A percentile compares a stretch with the other conserved stretches of the same genome.
These are phyloP conservation scores for Mycena polygramma DNA, from an alignment of 768 basidiomycete species.

Conservation along the genomic window DNA sequence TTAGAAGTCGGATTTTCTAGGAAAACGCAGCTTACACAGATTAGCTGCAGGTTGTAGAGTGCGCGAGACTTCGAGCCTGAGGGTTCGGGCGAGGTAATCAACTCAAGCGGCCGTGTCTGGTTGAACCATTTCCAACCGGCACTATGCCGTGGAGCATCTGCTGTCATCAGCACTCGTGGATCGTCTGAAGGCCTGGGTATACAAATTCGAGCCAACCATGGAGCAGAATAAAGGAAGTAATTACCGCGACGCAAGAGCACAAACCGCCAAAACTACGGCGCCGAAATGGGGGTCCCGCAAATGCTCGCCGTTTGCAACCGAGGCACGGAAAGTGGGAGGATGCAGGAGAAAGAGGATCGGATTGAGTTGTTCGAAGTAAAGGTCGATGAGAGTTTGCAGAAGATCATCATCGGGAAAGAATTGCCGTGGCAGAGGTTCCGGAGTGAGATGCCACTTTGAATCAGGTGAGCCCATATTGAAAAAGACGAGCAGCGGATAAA, in stretches of 20 bases:
- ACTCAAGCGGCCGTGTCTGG: constrained; percentile 79
- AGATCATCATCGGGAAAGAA: constrained; percentile 63
- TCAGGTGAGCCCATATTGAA: too few relatives aligned
- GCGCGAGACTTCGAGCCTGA: background rate
- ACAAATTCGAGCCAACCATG: background rate
- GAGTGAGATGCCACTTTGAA: constrained; percentile 9
- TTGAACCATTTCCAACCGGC: constrained; percentile 72
- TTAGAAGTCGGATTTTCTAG: background rate
- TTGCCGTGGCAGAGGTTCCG: constrained; percentile 52
- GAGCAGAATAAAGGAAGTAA: background rate
- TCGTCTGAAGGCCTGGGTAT: constrained; percentile 67
- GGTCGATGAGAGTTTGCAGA: constrained; percentile 40
- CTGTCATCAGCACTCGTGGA: constrained; percentile 49
- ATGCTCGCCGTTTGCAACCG: constrained; percentile 59
- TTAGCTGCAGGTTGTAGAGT: constrained; percentile 21
- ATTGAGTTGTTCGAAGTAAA: constrained; percentile 72
- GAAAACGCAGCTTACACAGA: constrained; percentile 9
- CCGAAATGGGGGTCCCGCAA: constrained; percentile 65
- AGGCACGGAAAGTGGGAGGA: constrained; percentile 68
- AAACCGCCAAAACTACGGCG: constrained; percentile 71
- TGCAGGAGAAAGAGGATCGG: constrained; percentile 72
- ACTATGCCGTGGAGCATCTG: constrained; percentile 55
- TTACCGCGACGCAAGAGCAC: constrained; percentile 62
- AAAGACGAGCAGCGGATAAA: background rate
- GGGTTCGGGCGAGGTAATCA: constrained; percentile 39